These are phyloP conservation scores for Umbilicus rupestris DNA, from an alignment of 164 flowering plant species.

Conservation along the genomic window DNA sequence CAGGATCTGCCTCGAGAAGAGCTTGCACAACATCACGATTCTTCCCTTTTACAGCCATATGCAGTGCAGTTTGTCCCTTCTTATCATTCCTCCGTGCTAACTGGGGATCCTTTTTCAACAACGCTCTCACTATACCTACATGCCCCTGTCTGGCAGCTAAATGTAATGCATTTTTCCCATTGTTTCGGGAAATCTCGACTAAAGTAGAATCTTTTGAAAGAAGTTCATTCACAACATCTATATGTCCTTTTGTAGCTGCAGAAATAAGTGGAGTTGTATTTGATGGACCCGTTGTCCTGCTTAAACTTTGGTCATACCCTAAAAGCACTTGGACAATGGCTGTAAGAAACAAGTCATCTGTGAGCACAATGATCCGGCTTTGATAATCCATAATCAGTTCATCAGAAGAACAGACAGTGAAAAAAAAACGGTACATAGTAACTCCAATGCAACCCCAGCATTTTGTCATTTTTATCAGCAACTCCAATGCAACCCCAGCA, in stretches of 20 bases:
- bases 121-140: background rate
- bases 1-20: background rate
- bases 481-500: too few relatives aligned
- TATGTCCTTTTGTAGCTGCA: background rate
- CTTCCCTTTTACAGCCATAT: background rate
- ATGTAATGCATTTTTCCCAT: background rate
- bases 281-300: background rate
- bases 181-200: background rate
- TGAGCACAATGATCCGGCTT: too few relatives aligned
- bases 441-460: too few relatives aligned
- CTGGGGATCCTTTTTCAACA: background rate
- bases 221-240: background rate
- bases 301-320: background rate
- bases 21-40: background rate
- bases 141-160: background rate
- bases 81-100: background rate
- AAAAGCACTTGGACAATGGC: background rate
- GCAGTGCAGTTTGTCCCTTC: background rate
- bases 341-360: too few relatives aligned
- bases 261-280: background rate
- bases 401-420: too few relatives aligned
- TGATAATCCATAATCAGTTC: too few relatives aligned
- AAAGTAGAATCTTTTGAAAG: background rate
- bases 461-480: too few relatives aligned
- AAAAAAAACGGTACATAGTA: too few relatives aligned